Base-by-base conservation (phyloP, 116 monocot genomes). In the Papilionanthe hybrid region DNA sequence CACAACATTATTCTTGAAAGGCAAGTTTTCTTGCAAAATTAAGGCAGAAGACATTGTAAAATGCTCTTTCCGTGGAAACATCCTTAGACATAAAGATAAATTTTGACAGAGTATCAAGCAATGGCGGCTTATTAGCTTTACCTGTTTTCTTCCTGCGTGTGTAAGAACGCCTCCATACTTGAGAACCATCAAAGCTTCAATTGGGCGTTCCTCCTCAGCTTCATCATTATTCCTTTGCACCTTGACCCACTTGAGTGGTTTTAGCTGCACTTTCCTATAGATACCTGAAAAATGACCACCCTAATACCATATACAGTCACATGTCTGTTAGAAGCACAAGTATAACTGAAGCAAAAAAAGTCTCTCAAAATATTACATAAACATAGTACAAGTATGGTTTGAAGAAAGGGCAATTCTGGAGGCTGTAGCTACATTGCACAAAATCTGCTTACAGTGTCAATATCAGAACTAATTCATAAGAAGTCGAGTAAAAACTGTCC, bases 111-210 rank as follows among this genome's bases (percentile, higher is more conserved):
- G 63, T 63, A 22, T 63, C 5, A 63, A 23, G 63, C 29, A 69
- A 15, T 69, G 30, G 37, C 37, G 69, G 37, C 15, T 37, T 69
- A 37, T 44, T 73, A 23, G 74, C 27, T 75, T 9, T 32, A 99
- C 99, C 95, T 99, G 99, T 79, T 99, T 95, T 88, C 99, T 89
- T 76, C 99, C 99, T 73, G 99, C 99, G 89, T 99, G 99, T 80
- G 99, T 99, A 80, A 99, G 93, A 45, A 95, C 95, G 83, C 95
- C 99, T 60, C 95, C 99, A 82, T 95, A 95, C 72, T 99, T 99
- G 66, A 99, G 92, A 88, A 99, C 88, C 99, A 99, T 99, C 43
- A 95, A 86, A 83, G 99, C 99, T 93, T 99, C 99, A 75, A 87
- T 58, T 53, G 95, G 95, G 4, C 86, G 82, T 72, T 95, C 99